Evolutionary conservation across 2,329 filamentous ascomycete genomes (phyloP), one percentile per base, ranked within the genome.

Genomic region (Claviceps maximensis): DNA sequence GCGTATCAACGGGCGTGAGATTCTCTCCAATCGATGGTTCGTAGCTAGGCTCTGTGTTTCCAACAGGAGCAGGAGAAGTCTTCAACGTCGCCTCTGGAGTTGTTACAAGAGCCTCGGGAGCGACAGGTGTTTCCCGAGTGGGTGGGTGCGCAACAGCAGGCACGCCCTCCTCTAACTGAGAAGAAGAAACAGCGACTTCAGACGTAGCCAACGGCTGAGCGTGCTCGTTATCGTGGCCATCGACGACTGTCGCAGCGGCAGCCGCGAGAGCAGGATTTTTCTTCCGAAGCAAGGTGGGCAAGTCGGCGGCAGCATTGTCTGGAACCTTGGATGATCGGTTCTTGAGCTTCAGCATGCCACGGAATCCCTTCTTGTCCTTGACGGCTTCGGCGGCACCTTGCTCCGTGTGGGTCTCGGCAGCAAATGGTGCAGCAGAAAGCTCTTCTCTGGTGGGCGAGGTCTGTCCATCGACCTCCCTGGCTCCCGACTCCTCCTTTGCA

Each of bases 261-360:
- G 45, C 33, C 2, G 45, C 57, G 9, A 58, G 60, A 36, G 57
- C 54, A 25, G 67, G 59, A 42, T 66, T 59, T 41, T 72, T 65
- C 42, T 70, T 63, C 25, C 67, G 73, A 59, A 76, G 74, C 72
- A 77, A 76, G 60, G 62, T 71, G 65, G 71, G 78, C 57, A 75
- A 67, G 60, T 77, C 76, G 55, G 67, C 68, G 53, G 71, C 71
- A 40, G 78, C 74, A 55, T 76, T 75, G 1, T 80, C 77, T 8
- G 74, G 75, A 23, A 76, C 61, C 66, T 78, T 84, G 38, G 76
- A 83, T 54, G 69, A 62, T 55, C 77, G 72, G 61, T 82, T 82
- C 68, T 80, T 84, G 59, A 80, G 77, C 47, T 75, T 75, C 61
- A 87, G 86, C 44, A 87, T 71, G 67, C 84, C 85, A 57, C 77